Percentiles rank a stretch among this genome's conserved stretches.
These are phyloP conservation scores for Haplographium delicatum DNA, from an alignment of 495 filamentous ascomycete genomes.

Conservation along the genomic window DNA sequence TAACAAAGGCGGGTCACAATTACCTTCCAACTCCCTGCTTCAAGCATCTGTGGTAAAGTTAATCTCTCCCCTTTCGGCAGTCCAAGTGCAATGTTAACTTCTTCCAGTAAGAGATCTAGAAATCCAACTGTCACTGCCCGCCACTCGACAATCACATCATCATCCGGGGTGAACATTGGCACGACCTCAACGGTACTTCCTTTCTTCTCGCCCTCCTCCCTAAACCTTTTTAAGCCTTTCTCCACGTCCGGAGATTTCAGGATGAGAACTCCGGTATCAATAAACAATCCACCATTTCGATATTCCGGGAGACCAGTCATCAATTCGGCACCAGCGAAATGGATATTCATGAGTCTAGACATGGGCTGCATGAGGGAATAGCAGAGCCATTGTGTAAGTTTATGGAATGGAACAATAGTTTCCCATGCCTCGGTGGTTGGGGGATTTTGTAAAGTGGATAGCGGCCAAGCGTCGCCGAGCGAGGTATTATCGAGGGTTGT, in stretches of 20 bases:
- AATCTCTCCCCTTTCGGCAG: conserved; percentile 52
- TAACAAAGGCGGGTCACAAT: neutral
- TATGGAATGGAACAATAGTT: conserved; percentile 90
- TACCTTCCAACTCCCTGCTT: conserved; percentile 93
- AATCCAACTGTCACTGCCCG: conserved; percentile 77
- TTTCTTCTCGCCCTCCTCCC: conserved; percentile 64
- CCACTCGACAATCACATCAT: conserved; percentile 89
- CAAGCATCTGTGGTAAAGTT: conserved; percentile 71
- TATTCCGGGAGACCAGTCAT: conserved; percentile 86
- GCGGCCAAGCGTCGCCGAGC: conserved; percentile 93
- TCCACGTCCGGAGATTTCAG: conserved; percentile 63
- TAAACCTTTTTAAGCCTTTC: conserved; percentile 65
- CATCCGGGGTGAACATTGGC: conserved; percentile 70
- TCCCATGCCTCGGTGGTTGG: conserved; percentile 71
- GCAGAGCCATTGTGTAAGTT: conserved; percentile 83
- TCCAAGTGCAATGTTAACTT: conserved; percentile 48
- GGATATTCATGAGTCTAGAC: conserved; percentile 65
- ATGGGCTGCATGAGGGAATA: conserved; percentile 90
- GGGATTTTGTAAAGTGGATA: conserved; percentile 64
- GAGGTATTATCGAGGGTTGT: conserved; percentile 85
- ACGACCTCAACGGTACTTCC: conserved; percentile 57
- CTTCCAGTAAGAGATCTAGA: conserved; percentile 65
- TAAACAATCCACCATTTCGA: conserved; percentile 78
- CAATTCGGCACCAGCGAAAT: conserved; percentile 71
- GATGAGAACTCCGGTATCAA: conserved; percentile 74